Evolutionary conservation across 208 protist species (phyloP), one percentile per base, ranked within the genome.

Genomic region (Novymonas esmeraldas): DNA sequence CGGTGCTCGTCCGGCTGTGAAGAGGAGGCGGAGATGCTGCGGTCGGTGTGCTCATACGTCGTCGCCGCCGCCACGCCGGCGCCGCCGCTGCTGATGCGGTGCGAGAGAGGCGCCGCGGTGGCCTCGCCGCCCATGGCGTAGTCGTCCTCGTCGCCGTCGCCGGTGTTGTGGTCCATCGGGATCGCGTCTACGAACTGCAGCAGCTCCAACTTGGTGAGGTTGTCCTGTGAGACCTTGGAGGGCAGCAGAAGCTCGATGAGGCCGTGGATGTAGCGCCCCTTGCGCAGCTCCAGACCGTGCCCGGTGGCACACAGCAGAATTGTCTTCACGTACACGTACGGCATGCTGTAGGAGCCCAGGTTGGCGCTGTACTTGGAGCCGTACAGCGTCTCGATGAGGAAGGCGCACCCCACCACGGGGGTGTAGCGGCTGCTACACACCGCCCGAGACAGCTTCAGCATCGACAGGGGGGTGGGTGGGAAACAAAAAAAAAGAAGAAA

Each of bases 241-340:
- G 86, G 80, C 2, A 92, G 49, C 31, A 92, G 66, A 16, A 72
- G 61, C 42, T 89, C 81, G 36, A 92, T 74, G 24, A 92, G 74
- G 3, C 86, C 82, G 69, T 80, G 78, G 24, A 92, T 70, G 58
- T 89, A 87, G 16, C 77, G 50, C 18, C 80, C 64, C 57, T 87
- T 66, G 14, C 51, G 46, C 39, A 81, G 55, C 55, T 63, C 59
- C 24, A 82, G 51, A 1, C 79, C 64, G 33, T 74, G 22, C 28
- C 69, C 80, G 14, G 79, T 75, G 51, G 76, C 74, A 66, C 82
- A 89, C 41, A 88, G 80, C 3, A 95, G 61, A 16, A 95, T 58
- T 1, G 84, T 88, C 58, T 92, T 93, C 0, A 93, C 78, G 59
- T 95, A 95, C 10, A 87, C 60, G 58, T 83, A 90, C 0, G 89